These are phyloP conservation scores for Dictyostelium capitatum DNA, from an alignment of 78 protist species.

Conservation along the genomic window DNA sequence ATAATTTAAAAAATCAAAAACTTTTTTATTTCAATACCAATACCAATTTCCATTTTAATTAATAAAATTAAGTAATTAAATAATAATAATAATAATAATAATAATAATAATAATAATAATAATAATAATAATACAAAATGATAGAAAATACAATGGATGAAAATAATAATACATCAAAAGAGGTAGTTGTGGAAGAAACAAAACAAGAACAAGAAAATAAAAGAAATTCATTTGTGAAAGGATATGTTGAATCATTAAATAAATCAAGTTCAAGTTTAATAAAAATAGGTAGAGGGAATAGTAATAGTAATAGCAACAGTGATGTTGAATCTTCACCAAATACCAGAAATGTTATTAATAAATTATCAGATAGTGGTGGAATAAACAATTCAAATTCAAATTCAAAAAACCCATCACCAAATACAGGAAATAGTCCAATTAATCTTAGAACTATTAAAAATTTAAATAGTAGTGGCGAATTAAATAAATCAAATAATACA, in stretches of 20 bases:
- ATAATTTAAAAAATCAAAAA: no score
- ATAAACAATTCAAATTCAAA: neutral
- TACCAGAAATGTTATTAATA: neutral
- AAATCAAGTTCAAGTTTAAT: neutral
- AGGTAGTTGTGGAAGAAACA: neutral
- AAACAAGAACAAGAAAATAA: no score
- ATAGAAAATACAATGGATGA: neutral
- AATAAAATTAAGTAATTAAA: no score
- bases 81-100: no score
- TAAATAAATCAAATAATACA: neutral
- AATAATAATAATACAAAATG: neutral
- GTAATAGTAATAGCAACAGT: neutral
- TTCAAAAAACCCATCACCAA: neutral
- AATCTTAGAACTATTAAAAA: neutral
- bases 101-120: no score
- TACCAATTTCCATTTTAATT: no score
- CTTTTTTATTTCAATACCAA: no score
- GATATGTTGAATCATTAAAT: constrained; percentile 11
- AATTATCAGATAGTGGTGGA: no score
- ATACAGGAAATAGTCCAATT: neutral
- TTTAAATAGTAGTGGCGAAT: neutral
- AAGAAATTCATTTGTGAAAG: constrained; percentile 13
- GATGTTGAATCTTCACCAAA: neutral
- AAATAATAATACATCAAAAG: neutral
- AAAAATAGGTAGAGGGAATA: neutral